Percentiles rank a stretch among this genome's conserved stretches.
Conservation (phyloP, 352 stramenopile species). For the Pythium folliculosum region DNA sequence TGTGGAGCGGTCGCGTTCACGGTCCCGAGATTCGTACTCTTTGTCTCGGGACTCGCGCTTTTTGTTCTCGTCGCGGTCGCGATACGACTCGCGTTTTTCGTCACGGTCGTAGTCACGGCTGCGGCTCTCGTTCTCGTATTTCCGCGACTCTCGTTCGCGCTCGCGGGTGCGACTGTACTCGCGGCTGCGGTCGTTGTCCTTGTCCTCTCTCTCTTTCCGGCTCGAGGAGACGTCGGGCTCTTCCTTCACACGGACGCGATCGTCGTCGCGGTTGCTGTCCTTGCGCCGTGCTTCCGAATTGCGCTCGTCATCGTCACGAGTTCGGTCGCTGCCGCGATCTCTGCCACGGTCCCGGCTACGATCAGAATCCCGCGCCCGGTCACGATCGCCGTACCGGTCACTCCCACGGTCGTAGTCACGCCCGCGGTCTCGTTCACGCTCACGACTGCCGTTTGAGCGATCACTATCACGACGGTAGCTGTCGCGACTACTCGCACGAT, state of each 20-base stretch:
- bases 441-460: conserved; percentile 4
- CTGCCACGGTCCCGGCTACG: conserved; percentile 14
- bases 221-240: neutral
- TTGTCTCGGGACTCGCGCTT: neutral
- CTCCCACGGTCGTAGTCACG: conserved; percentile 22
- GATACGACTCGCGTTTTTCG: conserved; percentile 7
- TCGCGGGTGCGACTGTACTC: conserved; percentile 7
- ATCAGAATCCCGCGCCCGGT: conserved; percentile 18
- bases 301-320: conserved; percentile 7
- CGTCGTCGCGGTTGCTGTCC: neutral
- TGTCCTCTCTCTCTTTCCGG: neutral
- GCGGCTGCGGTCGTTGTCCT: conserved; percentile 5
- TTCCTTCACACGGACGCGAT: conserved; percentile 9
- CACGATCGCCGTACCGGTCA: conserved; percentile 21
- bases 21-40: conserved; percentile 11
- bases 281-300: neutral
- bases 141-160: conserved; percentile 5
- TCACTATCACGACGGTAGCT: conserved; percentile 10
- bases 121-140: conserved; percentile 3
- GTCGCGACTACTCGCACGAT: conserved; percentile 9
- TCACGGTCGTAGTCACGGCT: conserved; percentile 10
- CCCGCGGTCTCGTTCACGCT: conserved; percentile 6
- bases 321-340: conserved; percentile 6
- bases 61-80: conserved; percentile 9
- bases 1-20: conserved; percentile 13